phyloP scores from a whole-genome alignment of 2,329 filamentous ascomycete species.

The Blastomyces silverae region DNA sequence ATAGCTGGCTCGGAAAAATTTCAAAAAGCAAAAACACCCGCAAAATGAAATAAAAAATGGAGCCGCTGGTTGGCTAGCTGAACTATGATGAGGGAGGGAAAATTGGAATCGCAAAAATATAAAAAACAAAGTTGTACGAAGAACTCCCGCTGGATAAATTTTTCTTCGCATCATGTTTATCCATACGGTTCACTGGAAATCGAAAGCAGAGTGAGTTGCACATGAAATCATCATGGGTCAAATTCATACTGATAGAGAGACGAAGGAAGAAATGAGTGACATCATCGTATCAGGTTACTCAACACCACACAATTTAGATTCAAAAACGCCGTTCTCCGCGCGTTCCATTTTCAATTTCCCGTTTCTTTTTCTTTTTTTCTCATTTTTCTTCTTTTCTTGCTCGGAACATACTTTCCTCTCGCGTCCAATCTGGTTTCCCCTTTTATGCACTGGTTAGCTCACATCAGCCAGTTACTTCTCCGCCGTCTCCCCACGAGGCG shows the following conservation, averaged over 20 bases:
- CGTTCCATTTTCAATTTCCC: not conserved
- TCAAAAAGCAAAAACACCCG: not conserved
- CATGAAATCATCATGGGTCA: not conserved
- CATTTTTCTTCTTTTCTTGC: not conserved
- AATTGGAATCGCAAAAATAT: not conserved
- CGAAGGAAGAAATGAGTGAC: not conserved
- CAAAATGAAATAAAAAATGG: not conserved
- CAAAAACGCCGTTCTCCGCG: not conserved
- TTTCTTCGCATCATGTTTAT: not conserved
- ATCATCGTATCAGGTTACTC: not conserved
- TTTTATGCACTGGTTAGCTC: conserved; percentile 19
- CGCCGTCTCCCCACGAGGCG: conserved; percentile 18
- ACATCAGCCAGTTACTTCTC: conserved; percentile 15
- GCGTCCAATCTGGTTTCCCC: not conserved
- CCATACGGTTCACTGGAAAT: not conserved
- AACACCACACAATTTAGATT: not conserved
- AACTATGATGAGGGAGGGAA: not conserved
- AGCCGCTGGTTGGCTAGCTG: not conserved
- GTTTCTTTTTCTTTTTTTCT: not conserved
- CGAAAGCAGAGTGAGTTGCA: not conserved
- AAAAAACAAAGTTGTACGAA: not conserved
- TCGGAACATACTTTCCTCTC: not conserved
- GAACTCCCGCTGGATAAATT: not conserved
- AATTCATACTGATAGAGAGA: not conserved
- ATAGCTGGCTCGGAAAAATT: not conserved